Conservation (phyloP, 2,329 filamentous ascomycete genomes). For the Helotiales sp. region DNA sequence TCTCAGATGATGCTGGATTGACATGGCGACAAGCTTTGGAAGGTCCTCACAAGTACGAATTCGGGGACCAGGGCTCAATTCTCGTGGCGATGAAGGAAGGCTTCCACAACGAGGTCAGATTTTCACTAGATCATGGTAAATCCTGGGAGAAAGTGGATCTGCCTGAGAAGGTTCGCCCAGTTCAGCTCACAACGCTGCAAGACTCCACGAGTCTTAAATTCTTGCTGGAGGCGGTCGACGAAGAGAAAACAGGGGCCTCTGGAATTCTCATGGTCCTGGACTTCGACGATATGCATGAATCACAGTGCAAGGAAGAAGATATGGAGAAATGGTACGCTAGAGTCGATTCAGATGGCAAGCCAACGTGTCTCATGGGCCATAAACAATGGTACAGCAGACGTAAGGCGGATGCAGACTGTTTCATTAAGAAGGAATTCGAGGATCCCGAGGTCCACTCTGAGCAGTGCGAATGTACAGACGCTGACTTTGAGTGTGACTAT, state of each 20-base stretch:
- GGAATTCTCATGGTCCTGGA: conserved; percentile 77
- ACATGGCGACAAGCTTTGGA: conserved; percentile 79
- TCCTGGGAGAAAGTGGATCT: conserved; percentile 78
- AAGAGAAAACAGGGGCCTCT: conserved; percentile 53
- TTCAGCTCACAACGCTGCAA: conserved; percentile 81
- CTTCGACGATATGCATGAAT: conserved; percentile 80
- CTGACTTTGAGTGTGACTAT: conserved; percentile 96
- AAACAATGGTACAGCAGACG: conserved; percentile 85
- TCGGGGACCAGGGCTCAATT: conserved; percentile 90
- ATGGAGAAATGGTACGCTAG: conserved; percentile 91
- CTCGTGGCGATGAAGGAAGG: conserved; percentile 80
- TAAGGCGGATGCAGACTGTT: conserved; percentile 88
- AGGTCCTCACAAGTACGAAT: conserved; percentile 92
- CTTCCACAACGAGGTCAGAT: conserved; percentile 66
- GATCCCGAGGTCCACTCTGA: conserved; percentile 73
- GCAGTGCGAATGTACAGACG: conserved; percentile 78
- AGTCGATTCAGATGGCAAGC: conserved; percentile 76
- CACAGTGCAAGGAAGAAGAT: conserved; percentile 79
- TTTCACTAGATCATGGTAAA: conserved; percentile 89
- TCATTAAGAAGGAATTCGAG: conserved; percentile 84
- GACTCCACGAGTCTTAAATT: conserved; percentile 96
- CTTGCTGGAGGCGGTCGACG: conserved; percentile 68
- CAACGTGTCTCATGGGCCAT: conserved; percentile 94
- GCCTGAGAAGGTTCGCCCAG: conserved; percentile 63
- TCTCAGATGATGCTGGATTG: conserved; percentile 89